Percentiles rank a stretch among this genome's conserved stretches.
These are phyloP conservation scores for Rhexocercosporidium sp. DNA, from an alignment of 2,329 filamentous ascomycete species.

Conservation along the genomic window DNA sequence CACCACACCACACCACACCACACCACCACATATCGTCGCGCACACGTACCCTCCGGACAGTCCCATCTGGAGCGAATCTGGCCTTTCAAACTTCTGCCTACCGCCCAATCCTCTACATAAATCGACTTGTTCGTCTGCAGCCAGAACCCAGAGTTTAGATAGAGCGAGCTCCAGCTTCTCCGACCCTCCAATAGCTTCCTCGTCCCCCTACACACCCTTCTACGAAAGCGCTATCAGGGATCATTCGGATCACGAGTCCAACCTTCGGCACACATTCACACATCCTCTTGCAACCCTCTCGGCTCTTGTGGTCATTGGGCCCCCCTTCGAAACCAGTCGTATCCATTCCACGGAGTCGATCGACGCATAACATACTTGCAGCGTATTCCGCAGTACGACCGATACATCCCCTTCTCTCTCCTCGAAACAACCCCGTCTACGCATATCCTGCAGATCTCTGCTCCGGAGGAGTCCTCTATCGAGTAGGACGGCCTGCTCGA, in stretches of 20 bases:
- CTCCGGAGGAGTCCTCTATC: constrained; percentile 19
- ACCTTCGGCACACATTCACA: constrained; percentile 23
- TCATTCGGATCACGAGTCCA: constrained; percentile 38
- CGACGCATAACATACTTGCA: constrained; percentile 43
- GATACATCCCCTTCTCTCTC: constrained; percentile 11
- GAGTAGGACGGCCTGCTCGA: constrained; percentile 15
- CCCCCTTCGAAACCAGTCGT: constrained; percentile 38
- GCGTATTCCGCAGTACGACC: constrained; percentile 26
- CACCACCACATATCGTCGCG: constrained; percentile 1
- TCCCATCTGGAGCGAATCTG: constrained; percentile 4
- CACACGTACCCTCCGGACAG: constrained; percentile 4
- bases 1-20: too few relatives aligned
- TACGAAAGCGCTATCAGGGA: constrained; percentile 20
- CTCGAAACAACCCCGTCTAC: constrained; percentile 18
- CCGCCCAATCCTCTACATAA: constrained; percentile 17
- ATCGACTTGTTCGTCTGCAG: background rate
- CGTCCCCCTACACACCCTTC: constrained; percentile 23
- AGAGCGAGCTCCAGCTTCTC: background rate
- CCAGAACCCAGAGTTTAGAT: background rate
- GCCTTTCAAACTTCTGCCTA: constrained; percentile 11
- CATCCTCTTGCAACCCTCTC: constrained; percentile 27
- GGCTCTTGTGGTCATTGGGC: constrained; percentile 41
- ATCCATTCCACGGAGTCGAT: constrained; percentile 37
- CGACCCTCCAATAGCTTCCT: constrained; percentile 12
- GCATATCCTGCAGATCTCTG: constrained; percentile 22